These are phyloP conservation scores for Podaxis mareebaensis DNA, from an alignment of 768 basidiomycete species.

Conservation along the genomic window DNA sequence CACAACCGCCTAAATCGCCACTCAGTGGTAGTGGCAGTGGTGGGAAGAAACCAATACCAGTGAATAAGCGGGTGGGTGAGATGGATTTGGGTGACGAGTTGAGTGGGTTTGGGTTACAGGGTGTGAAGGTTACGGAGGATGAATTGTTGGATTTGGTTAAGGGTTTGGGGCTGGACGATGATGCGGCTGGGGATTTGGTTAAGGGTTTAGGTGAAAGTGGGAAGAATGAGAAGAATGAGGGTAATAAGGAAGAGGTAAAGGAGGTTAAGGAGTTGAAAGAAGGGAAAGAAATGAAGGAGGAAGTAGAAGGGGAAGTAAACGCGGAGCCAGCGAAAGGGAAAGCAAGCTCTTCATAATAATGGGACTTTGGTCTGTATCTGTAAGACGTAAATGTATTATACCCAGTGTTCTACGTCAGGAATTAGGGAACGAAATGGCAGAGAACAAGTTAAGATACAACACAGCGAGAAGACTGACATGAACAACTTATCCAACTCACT, in stretches of 20 bases:
- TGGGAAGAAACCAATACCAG: slow-evolving; percentile 34
- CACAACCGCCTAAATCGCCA: slow-evolving; percentile 44
- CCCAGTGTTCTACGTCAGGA: slow-evolving; percentile 44
- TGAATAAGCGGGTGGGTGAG: slow-evolving; percentile 55
- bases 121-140: slow-evolving; percentile 74
- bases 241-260: not conserved
- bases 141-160: slow-evolving; percentile 71
- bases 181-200: slow-evolving; percentile 76
- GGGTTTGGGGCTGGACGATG: slow-evolving; percentile 74
- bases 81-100: slow-evolving; percentile 72
- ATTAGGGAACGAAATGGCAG: slow-evolving; percentile 33
- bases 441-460: slow-evolving; percentile 36
- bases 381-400: not conserved
- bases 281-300: slow-evolving; percentile 9
- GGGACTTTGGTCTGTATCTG: not conserved
- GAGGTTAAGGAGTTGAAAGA: slow-evolving; percentile 11
- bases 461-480: no score
- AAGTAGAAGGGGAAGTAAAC: slow-evolving; percentile 14
- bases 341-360: not conserved
- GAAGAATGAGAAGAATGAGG: slow-evolving; percentile 14
- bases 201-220: slow-evolving; percentile 49
- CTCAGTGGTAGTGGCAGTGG: slow-evolving; percentile 35
- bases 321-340: slow-evolving; percentile 16
- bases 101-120: slow-evolving; percentile 70
- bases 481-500: not conserved